These are phyloP conservation scores for Colletotrichum orbiculare DNA, from an alignment of 2,329 filamentous ascomycete species.

Conservation along the genomic window DNA sequence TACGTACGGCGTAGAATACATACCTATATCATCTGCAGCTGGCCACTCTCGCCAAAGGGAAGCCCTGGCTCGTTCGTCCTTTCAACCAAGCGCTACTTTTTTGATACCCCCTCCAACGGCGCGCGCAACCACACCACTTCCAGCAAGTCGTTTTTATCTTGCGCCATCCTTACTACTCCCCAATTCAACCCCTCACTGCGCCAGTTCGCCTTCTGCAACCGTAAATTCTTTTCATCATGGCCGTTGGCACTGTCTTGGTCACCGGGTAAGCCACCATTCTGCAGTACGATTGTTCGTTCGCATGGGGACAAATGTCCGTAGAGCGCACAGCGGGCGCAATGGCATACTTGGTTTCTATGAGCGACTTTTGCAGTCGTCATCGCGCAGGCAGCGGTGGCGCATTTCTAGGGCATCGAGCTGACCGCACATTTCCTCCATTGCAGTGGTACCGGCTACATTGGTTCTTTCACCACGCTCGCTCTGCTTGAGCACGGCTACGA, in stretches of 20 bases:
- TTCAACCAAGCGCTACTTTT: slow-evolving; percentile 18
- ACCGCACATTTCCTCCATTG: slow-evolving; percentile 38
- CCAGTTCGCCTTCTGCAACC: slow-evolving; percentile 23
- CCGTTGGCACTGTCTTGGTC: slow-evolving; percentile 88
- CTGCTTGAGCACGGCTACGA: slow-evolving; percentile 95
- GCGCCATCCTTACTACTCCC: neutral
- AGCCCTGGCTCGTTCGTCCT: neutral
- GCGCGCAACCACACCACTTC: neutral
- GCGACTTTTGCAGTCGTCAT: slow-evolving; percentile 3
- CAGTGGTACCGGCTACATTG: slow-evolving; percentile 99
- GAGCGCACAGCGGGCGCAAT: neutral
- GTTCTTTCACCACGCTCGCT: slow-evolving; percentile 93
- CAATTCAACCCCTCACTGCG: slow-evolving; percentile 21
- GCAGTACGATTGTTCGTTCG: no score
- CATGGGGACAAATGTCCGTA: no score
- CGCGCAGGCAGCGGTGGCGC: slow-evolving; percentile 17
- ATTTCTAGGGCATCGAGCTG: slow-evolving; percentile 14
- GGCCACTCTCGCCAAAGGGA: neutral
- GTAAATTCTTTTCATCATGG: slow-evolving; percentile 64
- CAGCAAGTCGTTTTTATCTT: no score
- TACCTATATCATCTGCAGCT: slow-evolving; percentile 23
- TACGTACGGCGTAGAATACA: slow-evolving; percentile 17
- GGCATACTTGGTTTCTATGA: slow-evolving; percentile 1
- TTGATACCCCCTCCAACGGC: slow-evolving; percentile 29
- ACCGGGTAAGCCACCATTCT: slow-evolving; percentile 76